Conservation (phyloP, 2,329 filamentous ascomycete genomes). For the Paradendryphiella salina region DNA sequence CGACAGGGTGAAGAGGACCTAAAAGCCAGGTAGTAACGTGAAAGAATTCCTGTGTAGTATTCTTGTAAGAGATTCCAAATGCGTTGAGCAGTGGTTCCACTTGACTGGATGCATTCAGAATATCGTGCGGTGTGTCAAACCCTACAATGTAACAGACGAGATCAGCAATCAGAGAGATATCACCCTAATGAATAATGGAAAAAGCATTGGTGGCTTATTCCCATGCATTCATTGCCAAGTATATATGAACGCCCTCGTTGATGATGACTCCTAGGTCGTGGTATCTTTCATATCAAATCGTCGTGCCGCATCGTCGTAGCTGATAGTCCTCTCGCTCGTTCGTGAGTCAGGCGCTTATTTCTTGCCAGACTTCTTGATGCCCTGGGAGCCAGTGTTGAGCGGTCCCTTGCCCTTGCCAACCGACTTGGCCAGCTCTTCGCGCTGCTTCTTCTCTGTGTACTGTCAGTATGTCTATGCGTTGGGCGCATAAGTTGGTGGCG, state of each 20-base stretch:
- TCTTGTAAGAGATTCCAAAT: too few species aligned
- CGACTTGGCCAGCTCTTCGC: constrained; percentile 70
- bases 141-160: too few species aligned
- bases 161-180: neutral
- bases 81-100: too few species aligned
- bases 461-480: constrained; percentile 3
- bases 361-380: constrained; percentile 98
- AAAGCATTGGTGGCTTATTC: constrained; percentile 5
- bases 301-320: constrained; percentile 9
- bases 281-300: constrained; percentile 33
- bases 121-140: too few species aligned
- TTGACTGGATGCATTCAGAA: too few species aligned
- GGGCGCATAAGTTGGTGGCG: neutral
- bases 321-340: neutral
- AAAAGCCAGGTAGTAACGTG: too few species aligned
- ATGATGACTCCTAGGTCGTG: constrained; percentile 30
- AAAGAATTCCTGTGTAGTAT: too few species aligned
- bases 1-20: too few species aligned
- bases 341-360: constrained; percentile 61
- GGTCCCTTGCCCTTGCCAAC: constrained; percentile 80
- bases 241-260: constrained; percentile 25
- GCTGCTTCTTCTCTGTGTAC: constrained; percentile 60
- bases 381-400: constrained; percentile 78
- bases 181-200: neutral
- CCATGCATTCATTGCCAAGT: constrained; percentile 26